Evolutionary conservation across 768 basidiomycete species (phyloP), one percentile per base, ranked within the genome.

Genomic region (Tricholoma flavovirens): DNA sequence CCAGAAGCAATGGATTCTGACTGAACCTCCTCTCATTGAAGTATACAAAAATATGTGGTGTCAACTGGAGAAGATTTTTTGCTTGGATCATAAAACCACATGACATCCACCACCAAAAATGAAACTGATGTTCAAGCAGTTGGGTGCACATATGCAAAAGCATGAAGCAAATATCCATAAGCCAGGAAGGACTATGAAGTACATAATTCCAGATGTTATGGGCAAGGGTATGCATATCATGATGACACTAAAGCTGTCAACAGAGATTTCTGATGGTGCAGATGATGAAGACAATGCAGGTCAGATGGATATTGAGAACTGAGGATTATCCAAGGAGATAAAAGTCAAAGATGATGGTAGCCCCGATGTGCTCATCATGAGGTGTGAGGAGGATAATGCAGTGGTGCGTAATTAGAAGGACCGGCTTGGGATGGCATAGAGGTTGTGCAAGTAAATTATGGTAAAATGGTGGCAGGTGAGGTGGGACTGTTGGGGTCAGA

Each of bases 21-120:
- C 60, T 11, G 69, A 73, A 49, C 73, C 73, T 0, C 53, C 64
- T 1, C 59, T 75, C 0, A 67, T 75, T 22, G 60, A 71, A 11
- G 56, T 70, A n/a, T 75, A 68, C 61, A 64, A 67, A 12, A 61
- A 56, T 12, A 52, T 58, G 8, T 59, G 60, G 5, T 30, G 49
- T 0, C 65, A 65, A 26, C 57, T 70, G 32, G 68, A 63, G 50
- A 48, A 59, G 0, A 69, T 60, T 52, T 67, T 69, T 38, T 56
- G 55, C n/a, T 54, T 74, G 6, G 56, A 60, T 17, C 53, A 61
- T 9, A 56, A 7, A 49, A 49, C 26, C 0, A 51, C 60, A 1
- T 49, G 45, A 1, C 71, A 74, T 40, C 59, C 57, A 4, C 54
- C 60, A 40, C 66, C 70, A 7, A 52, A 69, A 17, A 66, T 71